Base-by-base conservation (phyloP, 441 rosid genomes). In the Pelargonium exstipulatum region DNA sequence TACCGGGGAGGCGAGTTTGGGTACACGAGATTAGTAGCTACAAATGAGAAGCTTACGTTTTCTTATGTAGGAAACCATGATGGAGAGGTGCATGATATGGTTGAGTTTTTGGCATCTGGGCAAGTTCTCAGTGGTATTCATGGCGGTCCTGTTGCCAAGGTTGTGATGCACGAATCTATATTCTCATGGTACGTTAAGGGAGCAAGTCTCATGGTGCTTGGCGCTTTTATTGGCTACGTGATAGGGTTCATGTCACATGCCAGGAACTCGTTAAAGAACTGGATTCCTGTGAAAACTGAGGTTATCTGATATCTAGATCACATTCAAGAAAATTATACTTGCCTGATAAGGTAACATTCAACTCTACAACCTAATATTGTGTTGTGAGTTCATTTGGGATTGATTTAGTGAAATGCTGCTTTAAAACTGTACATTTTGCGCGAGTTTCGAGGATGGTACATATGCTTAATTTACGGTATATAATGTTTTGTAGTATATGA, bases 1-100 rank as follows among this genome's bases (percentile, higher is more conserved):
- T 93, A 87, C 77, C 88, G 97, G 0, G 86, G 89, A 18, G 95
- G 91, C 2, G 96, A 93, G 83, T 93, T 93, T 57, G 97, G 97
- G 62, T 90, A 92, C 77, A 89, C 91, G 24, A 89, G 90, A 35
- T 73, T 93, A 77, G 82, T 88, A 49, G 97, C 98, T 73, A 84
- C 90, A 7, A 90, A 78, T 72, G 89, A 90, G 73, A 93, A 85
- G 70, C 90, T 90, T 22, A 79, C 80, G 1, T 73, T 90, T 76
- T 84, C 89, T 2, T 93, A 85, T 55, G 85, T 90, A 0, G 96
- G 98, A 53, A 90, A 90, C 79, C 97, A 89, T 2, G 98, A 89
- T 6, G 97, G 97, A 0, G 83, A 85, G 76, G 90, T 90, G 78
- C 20, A 60, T 18, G 81, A 93, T 71, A 62, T 53, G 76, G 90